These are phyloP conservation scores for Aspergillus sp. DNA, from an alignment of 2,329 filamentous ascomycete genomes.

Conservation along the genomic window DNA sequence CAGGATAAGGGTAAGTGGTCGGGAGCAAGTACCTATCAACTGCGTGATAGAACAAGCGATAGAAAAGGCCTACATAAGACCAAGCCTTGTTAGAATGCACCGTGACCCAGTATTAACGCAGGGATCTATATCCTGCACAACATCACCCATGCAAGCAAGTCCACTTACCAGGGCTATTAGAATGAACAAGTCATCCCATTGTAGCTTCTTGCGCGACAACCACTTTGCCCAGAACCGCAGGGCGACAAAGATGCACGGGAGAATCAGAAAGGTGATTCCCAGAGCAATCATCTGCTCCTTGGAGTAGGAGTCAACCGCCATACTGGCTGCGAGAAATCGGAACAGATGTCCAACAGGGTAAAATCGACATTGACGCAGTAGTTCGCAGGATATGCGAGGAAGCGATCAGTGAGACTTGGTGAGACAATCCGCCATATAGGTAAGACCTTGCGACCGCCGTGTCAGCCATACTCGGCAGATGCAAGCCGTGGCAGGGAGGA, in stretches of 20 bases:
- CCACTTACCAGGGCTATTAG: not conserved
- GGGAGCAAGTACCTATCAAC: not conserved
- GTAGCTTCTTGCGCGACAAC: not conserved
- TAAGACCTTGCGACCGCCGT: not conserved
- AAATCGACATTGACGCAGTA: not conserved
- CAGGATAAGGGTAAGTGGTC: not conserved
- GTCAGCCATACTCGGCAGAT: not conserved
- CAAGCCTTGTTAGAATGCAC: not conserved
- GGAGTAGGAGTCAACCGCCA: not conserved
- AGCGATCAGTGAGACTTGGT: not conserved
- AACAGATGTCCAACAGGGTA: not conserved
- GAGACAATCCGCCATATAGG: not conserved
- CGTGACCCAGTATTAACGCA: no score
- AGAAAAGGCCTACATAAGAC: not conserved
- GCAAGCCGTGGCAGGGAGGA: not conserved
- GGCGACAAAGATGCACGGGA: not conserved
- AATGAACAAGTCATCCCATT: not conserved
- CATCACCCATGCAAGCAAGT: no score
- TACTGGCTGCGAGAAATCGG: not conserved
- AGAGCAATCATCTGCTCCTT: constrained; percentile 1
- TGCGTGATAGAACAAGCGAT: not conserved
- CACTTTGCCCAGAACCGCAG: not conserved
- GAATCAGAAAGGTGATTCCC: not conserved
- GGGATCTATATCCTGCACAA: no score
- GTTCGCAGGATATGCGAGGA: not conserved